phyloP scores from a whole-genome alignment of 345 rosid species.

The Hevea brasiliensis region DNA sequence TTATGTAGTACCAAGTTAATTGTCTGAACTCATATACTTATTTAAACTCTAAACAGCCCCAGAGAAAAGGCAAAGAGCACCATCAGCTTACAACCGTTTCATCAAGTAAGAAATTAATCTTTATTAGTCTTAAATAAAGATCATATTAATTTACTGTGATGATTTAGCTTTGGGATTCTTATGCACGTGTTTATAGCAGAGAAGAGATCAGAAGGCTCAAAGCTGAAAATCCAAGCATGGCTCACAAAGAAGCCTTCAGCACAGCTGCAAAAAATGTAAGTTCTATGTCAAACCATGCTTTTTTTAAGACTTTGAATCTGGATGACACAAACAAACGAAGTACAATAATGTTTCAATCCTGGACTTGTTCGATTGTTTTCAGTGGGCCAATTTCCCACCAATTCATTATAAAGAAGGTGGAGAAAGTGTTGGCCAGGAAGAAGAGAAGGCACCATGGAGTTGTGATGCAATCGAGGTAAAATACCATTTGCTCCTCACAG shows the following conservation, averaged over 20 bases:
- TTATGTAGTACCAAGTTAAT: neutral
- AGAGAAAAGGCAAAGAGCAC: conserved; percentile 96
- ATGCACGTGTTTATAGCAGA: conserved; percentile 40
- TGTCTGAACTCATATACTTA: neutral
- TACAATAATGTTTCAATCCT: neutral
- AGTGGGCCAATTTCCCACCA: conserved; percentile 97
- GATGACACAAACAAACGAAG: neutral
- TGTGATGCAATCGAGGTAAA: conserved; percentile 14
- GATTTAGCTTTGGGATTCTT: conserved; percentile 7
- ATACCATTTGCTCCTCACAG: neutral
- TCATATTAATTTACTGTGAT: neutral
- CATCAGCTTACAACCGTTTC: conserved; percentile 91
- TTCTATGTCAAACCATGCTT: neutral
- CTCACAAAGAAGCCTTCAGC: conserved; percentile 97
- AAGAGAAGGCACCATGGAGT: conserved; percentile 24
- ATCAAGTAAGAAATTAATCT: conserved; percentile 60
- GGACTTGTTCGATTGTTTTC: conserved; percentile 28
- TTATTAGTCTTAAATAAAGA: neutral
- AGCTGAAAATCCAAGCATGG: conserved; percentile 85
- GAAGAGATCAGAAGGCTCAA: conserved; percentile 98
- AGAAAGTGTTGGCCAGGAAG: conserved; percentile 38
- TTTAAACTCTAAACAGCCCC: conserved; percentile 53
- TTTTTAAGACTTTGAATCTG: too few species aligned
- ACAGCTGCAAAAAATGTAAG: conserved; percentile 91
- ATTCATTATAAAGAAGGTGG: conserved; percentile 50